These are phyloP conservation scores for Dendrocalamus latiflorus DNA, from an alignment of 202 grass and related monocot genomes.

Conservation along the genomic window DNA sequence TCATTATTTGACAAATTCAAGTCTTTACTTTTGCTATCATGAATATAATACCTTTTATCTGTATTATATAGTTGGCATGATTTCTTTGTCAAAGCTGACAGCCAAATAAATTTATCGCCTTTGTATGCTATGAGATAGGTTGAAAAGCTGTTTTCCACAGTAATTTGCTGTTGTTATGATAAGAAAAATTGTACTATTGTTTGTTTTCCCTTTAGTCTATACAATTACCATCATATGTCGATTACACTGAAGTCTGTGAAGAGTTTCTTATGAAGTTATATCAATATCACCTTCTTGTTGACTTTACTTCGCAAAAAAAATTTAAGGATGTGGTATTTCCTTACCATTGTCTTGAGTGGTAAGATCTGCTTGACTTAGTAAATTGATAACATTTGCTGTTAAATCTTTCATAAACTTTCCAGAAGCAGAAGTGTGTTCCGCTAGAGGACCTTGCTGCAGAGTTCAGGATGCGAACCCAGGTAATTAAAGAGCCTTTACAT, in stretches of 20 bases:
- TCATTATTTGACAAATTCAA: background rate
- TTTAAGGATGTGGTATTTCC: background rate
- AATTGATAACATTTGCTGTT: constrained; percentile 16
- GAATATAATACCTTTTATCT: background rate
- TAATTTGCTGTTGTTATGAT: background rate
- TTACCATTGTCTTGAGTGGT: background rate
- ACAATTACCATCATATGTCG: background rate
- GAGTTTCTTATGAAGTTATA: background rate
- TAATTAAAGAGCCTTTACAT: constrained; percentile 23
- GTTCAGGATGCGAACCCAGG: constrained; percentile 92
- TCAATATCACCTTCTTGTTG: background rate
- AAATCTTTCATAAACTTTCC: constrained; percentile 8
- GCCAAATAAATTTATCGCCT: background rate
- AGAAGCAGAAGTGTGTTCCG: constrained; percentile 97
- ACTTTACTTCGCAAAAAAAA: background rate
- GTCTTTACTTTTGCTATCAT: background rate
- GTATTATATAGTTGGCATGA: background rate
- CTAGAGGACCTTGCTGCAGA: constrained; percentile 91
- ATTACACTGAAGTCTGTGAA: background rate
- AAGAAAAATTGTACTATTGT: background rate
- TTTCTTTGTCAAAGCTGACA: background rate
- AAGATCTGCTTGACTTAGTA: background rate
- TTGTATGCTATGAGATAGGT: background rate
- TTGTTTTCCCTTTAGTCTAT: no score
- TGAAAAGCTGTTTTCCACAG: background rate